Percentiles rank a stretch among this genome's conserved stretches.
Conservation (phyloP, 257 asterid species). For the Cinchona pubescens region DNA sequence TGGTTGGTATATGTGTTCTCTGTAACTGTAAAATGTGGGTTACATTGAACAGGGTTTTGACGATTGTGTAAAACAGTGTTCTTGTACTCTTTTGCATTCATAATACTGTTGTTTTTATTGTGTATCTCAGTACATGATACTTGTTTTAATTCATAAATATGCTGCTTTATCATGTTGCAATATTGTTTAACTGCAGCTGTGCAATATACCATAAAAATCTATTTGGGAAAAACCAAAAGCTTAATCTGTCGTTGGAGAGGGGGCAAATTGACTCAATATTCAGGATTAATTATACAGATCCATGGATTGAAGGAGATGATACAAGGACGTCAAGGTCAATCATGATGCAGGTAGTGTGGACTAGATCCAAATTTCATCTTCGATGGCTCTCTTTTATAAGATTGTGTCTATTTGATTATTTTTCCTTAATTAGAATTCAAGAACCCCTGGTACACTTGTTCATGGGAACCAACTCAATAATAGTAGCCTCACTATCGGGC, state of each 20-base stretch:
- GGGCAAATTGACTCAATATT: constrained; percentile 94
- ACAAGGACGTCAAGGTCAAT: constrained; percentile 93
- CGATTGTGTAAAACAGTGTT: background rate
- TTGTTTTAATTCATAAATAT: background rate
- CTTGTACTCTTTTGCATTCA: background rate
- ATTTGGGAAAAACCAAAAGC: constrained; percentile 91
- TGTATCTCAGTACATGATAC: background rate
- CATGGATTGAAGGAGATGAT: constrained; percentile 99
- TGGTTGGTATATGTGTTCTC: background rate
- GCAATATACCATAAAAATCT: constrained; percentile 92
- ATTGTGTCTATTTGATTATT: constrained; percentile 17
- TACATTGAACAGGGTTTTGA: background rate
- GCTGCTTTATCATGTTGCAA: constrained; percentile 17
- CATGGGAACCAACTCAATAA: constrained; percentile 81
- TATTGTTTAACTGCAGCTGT: constrained; percentile 57
- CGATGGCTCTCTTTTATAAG: constrained; percentile 9
- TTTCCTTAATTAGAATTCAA: constrained; percentile 66
- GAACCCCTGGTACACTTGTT: constrained; percentile 92
- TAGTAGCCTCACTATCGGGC: constrained; percentile 70
- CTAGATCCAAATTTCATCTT: constrained; percentile 16
- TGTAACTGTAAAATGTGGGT: background rate
- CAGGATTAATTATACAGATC: constrained; percentile 85
- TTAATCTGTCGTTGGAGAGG: constrained; percentile 88
- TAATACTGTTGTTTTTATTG: background rate
- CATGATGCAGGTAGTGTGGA: constrained; percentile 72